These are phyloP conservation scores for Hordeum vulgare DNA, from an alignment of 176 grass and related monocot genomes.

Conservation along the genomic window DNA sequence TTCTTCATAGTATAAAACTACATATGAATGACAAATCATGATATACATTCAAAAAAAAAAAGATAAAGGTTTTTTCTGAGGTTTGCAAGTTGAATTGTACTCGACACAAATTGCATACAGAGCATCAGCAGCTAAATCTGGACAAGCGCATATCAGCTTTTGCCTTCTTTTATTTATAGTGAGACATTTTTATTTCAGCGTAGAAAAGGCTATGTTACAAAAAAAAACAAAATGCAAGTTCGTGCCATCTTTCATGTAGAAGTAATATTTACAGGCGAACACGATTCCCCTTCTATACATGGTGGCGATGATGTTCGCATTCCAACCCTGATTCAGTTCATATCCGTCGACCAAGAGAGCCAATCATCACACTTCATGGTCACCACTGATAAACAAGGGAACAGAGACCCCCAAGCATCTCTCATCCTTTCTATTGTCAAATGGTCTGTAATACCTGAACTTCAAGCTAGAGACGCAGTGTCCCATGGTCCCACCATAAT, in stretches of 20 bases:
- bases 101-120: neutral
- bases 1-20: neutral
- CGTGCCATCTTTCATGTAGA: too few relatives aligned
- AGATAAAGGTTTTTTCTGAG: neutral
- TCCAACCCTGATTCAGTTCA: too few relatives aligned
- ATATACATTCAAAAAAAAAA: neutral
- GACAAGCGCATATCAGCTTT: neutral
- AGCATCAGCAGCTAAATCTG: neutral
- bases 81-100: neutral
- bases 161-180: neutral
- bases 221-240: neutral
- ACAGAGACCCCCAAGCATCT: too few relatives aligned
- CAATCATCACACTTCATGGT: neutral
- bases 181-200: neutral
- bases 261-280: too few relatives aligned
- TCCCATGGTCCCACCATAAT: slow-evolving; percentile 43
- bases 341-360: neutral
- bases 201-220: neutral
- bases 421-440: neutral
- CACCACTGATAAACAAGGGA: neutral
- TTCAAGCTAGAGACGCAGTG: slow-evolving; percentile 10
- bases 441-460: neutral
- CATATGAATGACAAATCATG: neutral
- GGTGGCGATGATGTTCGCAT: too few relatives aligned
- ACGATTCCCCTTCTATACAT: too few relatives aligned